phyloP scores from a whole-genome alignment of 2,329 filamentous ascomycete genomes.

The Alternaria ethzedia region DNA sequence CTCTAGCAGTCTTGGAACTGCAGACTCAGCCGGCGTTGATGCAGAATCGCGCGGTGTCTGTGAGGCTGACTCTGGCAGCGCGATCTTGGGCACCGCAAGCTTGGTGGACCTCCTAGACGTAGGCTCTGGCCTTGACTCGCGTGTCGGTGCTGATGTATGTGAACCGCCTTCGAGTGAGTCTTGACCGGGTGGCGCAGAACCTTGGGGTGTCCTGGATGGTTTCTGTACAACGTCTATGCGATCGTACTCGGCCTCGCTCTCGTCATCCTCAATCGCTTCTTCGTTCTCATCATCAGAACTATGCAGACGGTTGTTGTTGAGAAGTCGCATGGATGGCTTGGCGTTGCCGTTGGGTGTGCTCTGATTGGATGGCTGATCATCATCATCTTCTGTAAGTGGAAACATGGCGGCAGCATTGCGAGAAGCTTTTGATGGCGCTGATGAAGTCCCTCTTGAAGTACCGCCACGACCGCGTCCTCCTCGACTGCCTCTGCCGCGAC shows the following conservation, averaged over 20 bases:
- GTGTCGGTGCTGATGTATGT: constrained; percentile 6
- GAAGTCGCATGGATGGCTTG: constrained; percentile 33
- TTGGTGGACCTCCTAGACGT: constrained; percentile 13
- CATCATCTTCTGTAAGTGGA: constrained; percentile 44
- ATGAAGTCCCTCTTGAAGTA: constrained; percentile 30
- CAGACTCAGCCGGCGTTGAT: constrained; percentile 31
- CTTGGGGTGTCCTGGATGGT: constrained; percentile 17
- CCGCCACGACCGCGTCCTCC: constrained; percentile 38
- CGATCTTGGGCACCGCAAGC: constrained; percentile 27
- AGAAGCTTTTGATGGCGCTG: constrained; percentile 36
- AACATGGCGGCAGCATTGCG: constrained; percentile 42
- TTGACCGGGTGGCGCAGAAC: constrained; percentile 27
- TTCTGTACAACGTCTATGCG: constrained; percentile 19
- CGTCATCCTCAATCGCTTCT: constrained; percentile 20
- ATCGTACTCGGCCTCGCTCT: constrained; percentile 22
- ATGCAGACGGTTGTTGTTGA: constrained; percentile 22
- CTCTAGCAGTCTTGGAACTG: constrained; percentile 31
- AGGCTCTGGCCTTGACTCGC: constrained; percentile 14
- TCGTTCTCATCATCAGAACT: constrained; percentile 27
- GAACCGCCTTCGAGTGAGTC: constrained; percentile 15
- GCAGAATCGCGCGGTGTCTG: constrained; percentile 36
- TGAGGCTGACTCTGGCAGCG: constrained; percentile 25
- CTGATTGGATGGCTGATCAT: constrained; percentile 45
- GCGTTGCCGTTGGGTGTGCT: constrained; percentile 35
- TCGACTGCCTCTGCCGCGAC: constrained; percentile 34